A percentile compares a stretch with the other conserved stretches of the same genome.
Conservation (phyloP, 805 yeast species). For the Pichia gijzeniarum region DNA sequence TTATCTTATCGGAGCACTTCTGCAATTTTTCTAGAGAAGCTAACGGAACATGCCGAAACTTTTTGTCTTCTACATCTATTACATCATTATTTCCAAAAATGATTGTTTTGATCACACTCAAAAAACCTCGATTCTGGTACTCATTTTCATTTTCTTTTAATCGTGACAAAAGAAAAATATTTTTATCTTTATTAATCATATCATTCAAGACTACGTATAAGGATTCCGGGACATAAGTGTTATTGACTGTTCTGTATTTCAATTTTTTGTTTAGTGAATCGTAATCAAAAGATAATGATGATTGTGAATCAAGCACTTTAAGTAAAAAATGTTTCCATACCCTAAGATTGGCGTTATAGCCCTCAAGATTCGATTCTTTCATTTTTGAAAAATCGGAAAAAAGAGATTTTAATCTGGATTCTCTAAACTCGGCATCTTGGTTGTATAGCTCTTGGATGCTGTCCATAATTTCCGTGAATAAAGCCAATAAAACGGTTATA, state of each 20-base stretch:
- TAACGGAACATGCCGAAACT: not conserved
- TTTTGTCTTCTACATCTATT: not conserved
- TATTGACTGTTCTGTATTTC: conserved; percentile 7
- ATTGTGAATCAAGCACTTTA: conserved; percentile 23
- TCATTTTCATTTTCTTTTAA: not conserved
- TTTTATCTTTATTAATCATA: conserved; percentile 3
- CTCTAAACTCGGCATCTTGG: conserved; percentile 7
- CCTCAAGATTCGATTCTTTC: conserved; percentile 39
- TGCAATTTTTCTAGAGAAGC: not conserved
- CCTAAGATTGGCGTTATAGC: conserved; percentile 41
- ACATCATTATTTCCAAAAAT: not conserved
- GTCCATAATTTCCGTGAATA: not conserved
- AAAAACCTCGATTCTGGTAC: not conserved
- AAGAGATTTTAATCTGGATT: conserved; percentile 38
- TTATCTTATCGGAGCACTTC: not conserved
- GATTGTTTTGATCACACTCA: not conserved
- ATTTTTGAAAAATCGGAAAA: conserved; percentile 42
- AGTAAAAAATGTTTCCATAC: conserved; percentile 39
- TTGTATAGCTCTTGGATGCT: conserved; percentile 3
- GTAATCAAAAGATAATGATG: conserved; percentile 21
- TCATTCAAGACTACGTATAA: conserved; percentile 7
- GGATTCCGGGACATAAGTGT: not conserved
- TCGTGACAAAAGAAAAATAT: not conserved
- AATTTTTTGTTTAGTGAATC: conserved; percentile 14
- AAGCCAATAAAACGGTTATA: not conserved